phyloP scores from a whole-genome alignment of 75 land plant genomes.

The Pinus albicaulis region DNA sequence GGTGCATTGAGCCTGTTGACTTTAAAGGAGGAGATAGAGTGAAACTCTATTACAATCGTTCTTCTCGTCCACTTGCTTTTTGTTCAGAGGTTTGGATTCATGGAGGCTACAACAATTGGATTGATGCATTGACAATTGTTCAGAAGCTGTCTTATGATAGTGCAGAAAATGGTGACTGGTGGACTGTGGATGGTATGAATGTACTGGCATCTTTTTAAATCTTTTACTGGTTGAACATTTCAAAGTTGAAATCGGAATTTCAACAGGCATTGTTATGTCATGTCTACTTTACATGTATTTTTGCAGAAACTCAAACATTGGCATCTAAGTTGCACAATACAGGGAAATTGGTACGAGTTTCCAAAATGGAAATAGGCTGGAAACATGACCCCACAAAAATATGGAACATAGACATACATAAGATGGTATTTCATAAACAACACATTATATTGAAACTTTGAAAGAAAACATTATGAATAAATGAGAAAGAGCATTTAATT shows the following conservation, averaged over 20 bases:
- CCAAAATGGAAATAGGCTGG: too few species aligned
- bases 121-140: conserved; percentile 63
- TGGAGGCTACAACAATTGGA: conserved; percentile 86
- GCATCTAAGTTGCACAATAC: background rate
- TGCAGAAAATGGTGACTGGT: conserved; percentile 69
- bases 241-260: background rate
- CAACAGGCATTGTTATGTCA: background rate
- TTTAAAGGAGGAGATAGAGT: conserved; percentile 60
- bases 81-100: conserved; percentile 77
- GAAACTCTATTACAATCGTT: conserved; percentile 64
- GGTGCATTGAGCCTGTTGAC: conserved; percentile 60
- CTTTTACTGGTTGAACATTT: background rate
- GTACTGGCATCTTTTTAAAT: background rate
- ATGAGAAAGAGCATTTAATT: too few species aligned
- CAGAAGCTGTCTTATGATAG: conserved; percentile 38
- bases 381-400: too few species aligned
- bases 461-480: too few species aligned
- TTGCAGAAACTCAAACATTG: background rate
- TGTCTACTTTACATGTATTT: background rate
- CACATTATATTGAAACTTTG: too few species aligned
- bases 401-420: too few species aligned
- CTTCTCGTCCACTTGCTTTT: conserved; percentile 55
- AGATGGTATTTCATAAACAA: too few species aligned
- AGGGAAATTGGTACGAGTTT: too few species aligned
- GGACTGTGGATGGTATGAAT: conserved; percentile 76